A percentile compares a stretch with the other conserved stretches of the same genome.
Evolutionary conservation across 257 asterid species (phyloP).

Genomic region (Przewalskia tangutica): DNA sequence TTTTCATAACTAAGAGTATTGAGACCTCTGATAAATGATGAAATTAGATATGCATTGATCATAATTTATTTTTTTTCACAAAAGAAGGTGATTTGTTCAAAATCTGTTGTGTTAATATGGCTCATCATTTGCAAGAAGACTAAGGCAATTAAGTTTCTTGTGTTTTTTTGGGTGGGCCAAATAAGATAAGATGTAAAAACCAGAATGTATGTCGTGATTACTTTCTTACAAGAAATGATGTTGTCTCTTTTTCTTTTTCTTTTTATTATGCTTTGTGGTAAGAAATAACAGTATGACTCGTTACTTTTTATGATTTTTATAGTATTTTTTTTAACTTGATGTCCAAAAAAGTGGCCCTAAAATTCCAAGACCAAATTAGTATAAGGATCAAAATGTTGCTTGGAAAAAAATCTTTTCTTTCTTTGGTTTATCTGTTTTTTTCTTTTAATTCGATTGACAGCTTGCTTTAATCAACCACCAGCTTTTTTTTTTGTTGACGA

Average conservation of each 20-base stretch:
- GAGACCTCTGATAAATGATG: not conserved
- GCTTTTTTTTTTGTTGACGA: too few relatives aligned
- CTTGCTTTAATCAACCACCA: not conserved
- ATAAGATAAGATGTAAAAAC: slow-evolving; percentile 10
- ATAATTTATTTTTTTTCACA: not conserved
- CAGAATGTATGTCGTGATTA: slow-evolving; percentile 15
- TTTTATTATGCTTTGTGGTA: not conserved
- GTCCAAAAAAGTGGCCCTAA: not conserved
- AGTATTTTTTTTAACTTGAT: not conserved
- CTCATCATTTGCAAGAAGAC: slow-evolving; percentile 23
- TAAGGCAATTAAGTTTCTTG: slow-evolving; percentile 19
- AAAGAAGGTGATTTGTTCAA: not conserved
- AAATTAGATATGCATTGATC: not conserved
- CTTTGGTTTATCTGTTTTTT: not conserved
- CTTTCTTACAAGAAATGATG: slow-evolving; percentile 27
- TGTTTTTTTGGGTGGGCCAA: slow-evolving; percentile 20
- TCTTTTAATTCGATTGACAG: not conserved
- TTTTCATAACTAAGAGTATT: too few relatives aligned
- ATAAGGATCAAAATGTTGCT: not conserved
- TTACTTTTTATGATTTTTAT: not conserved
- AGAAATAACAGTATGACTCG: not conserved
- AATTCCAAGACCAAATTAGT: slow-evolving; percentile 6
- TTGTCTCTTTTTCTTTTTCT: slow-evolving; percentile 17
- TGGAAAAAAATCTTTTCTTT: not conserved
- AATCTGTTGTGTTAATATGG: slow-evolving; percentile 4